phyloP scores from a whole-genome alignment of 345 rosid species.

The Angophora floribunda region DNA sequence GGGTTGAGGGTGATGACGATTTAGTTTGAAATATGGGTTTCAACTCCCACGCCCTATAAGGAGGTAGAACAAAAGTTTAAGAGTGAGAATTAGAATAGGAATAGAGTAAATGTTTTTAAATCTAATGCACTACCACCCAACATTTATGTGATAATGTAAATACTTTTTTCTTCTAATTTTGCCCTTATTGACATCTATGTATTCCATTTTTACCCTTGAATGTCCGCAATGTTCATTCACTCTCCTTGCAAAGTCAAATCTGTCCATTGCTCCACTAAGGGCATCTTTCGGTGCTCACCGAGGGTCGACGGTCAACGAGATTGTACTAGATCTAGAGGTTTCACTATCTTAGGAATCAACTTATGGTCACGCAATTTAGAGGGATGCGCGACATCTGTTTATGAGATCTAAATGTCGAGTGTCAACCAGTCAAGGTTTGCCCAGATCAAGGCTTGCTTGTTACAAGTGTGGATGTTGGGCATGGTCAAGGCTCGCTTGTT shows the following conservation, averaged over 20 bases:
- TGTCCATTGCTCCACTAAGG: neutral
- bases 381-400: too few relatives aligned
- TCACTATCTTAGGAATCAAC: too few relatives aligned
- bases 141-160: fast-evolving
- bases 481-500: neutral
- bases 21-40: too few relatives aligned
- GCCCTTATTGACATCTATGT: too few relatives aligned
- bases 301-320: neutral
- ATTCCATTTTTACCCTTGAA: too few relatives aligned
- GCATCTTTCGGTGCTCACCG: fast-evolving
- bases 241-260: neutral
- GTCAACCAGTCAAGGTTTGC: neutral
- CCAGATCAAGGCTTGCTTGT: neutral
- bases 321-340: neutral
- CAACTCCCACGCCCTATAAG: too few relatives aligned
- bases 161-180: neutral
- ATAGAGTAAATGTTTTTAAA: neutral
- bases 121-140: neutral
- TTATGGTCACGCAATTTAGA: too few relatives aligned
- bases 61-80: too few relatives aligned
- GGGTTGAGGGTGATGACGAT: too few relatives aligned
- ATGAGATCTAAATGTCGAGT: too few relatives aligned
- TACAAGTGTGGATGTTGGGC: fast-evolving
- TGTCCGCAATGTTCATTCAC: too few relatives aligned
- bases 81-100: too few relatives aligned